Conservation (phyloP, 331 rosid species). For the Pyracantha coccinea region DNA sequence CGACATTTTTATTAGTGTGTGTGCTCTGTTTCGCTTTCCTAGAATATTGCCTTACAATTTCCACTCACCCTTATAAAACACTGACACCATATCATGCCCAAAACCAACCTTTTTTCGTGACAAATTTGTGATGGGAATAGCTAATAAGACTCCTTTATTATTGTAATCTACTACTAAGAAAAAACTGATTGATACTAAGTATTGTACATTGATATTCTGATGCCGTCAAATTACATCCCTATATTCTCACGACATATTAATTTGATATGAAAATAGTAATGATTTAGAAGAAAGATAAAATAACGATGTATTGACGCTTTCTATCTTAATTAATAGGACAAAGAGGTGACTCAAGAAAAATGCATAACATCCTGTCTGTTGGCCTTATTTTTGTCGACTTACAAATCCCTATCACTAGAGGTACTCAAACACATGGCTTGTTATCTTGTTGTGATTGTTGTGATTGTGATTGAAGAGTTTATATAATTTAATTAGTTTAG, state of each 20-base stretch:
- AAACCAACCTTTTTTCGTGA: neutral
- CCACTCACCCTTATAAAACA: neutral
- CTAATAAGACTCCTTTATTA: too few species aligned
- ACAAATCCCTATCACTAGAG: neutral
- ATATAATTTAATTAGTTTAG: neutral
- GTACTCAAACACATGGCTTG: constrained; percentile 16
- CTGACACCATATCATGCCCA: neutral
- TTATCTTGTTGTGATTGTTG: neutral
- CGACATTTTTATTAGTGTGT: neutral
- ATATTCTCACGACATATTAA: too few species aligned
- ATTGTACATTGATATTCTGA: neutral
- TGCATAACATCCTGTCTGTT: neutral
- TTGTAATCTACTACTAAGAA: too few species aligned
- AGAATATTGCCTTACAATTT: neutral
- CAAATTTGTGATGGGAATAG: neutral
- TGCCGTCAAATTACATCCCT: too few species aligned
- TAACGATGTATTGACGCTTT: neutral
- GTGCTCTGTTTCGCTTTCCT: neutral
- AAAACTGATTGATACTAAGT: neutral
- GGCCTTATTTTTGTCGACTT: neutral
- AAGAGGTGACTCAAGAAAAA: neutral
- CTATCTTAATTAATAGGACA: constrained; percentile 3
- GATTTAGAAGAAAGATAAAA: neutral
- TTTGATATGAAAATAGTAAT: too few species aligned
- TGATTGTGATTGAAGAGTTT: neutral